phyloP scores from a whole-genome alignment of 176 grass and related monocot genomes.

The Carex parvula region DNA sequence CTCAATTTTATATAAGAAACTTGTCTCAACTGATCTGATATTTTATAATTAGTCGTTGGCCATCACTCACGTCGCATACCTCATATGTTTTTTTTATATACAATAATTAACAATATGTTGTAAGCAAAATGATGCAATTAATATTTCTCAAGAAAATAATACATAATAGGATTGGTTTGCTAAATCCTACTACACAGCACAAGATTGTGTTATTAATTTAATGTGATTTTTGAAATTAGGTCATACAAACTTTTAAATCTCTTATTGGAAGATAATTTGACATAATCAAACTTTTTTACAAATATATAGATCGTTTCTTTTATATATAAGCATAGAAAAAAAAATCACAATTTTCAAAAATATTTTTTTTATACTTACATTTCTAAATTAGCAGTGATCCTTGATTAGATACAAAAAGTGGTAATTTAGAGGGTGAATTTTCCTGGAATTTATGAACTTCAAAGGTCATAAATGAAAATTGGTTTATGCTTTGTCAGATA shows the following conservation, averaged over 20 bases:
- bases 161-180: background rate
- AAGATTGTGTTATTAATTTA: background rate
- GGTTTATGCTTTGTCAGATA: background rate
- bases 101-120: background rate
- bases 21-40: background rate
- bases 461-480: background rate
- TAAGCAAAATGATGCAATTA: background rate
- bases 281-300: background rate
- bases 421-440: background rate
- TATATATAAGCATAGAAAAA: too few relatives aligned
- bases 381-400: too few relatives aligned
- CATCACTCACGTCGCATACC: background rate
- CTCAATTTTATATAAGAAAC: background rate
- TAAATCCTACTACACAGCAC: background rate
- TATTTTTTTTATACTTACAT: too few relatives aligned
- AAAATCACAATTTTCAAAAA: too few relatives aligned
- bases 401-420: too few relatives aligned
- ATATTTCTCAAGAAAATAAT: background rate
- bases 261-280: background rate
- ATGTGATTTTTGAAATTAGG: background rate
- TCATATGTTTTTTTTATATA: background rate
- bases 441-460: background rate
- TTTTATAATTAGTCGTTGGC: slow-evolving; percentile 23
- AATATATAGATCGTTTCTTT: background rate
- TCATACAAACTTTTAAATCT: background rate